Conservation (phyloP, 768 basidiomycete genomes). For the Lentinus brumalis region DNA sequence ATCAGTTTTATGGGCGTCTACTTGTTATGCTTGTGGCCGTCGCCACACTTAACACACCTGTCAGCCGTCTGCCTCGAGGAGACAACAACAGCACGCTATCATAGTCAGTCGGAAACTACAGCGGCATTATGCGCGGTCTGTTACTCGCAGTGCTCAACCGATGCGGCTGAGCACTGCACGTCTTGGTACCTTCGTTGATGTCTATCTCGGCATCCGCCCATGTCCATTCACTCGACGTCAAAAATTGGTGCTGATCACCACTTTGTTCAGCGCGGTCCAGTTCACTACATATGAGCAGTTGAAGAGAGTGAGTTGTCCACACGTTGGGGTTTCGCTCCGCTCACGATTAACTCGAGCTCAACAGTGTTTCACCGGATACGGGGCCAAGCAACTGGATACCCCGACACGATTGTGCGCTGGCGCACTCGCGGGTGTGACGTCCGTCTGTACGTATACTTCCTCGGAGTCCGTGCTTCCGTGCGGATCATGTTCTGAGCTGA, state of each 20-base stretch:
- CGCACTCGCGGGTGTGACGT: slow-evolving; percentile 90
- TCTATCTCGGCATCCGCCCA: too few species aligned
- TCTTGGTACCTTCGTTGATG: too few species aligned
- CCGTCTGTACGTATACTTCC: slow-evolving; percentile 70
- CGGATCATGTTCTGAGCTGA: slow-evolving; percentile 3
- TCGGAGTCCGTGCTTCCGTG: background rate
- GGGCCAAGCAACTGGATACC: slow-evolving; percentile 81
- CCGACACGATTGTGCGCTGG: slow-evolving; percentile 84
- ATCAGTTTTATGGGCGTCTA: too few species aligned
- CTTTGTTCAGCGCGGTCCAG: slow-evolving; percentile 66
- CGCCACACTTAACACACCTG: too few species aligned
- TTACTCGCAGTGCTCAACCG: too few species aligned
- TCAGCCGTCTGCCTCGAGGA: too few species aligned
- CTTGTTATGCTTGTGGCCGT: too few species aligned
- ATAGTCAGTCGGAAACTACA: too few species aligned
- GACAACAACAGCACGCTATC: too few species aligned
- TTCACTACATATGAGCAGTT: slow-evolving; percentile 89
- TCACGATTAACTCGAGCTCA: slow-evolving; percentile 21
- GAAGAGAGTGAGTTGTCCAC: slow-evolving; percentile 63
- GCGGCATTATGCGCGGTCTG: too few species aligned
- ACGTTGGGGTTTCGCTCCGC: slow-evolving; percentile 4
- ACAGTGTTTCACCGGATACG: slow-evolving; percentile 70
- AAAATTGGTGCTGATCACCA: background rate
- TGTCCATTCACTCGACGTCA: background rate
- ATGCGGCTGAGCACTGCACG: too few species aligned